These are phyloP conservation scores for Fusarium protoensiforme DNA, from an alignment of 2,329 filamentous ascomycete species.

Conservation along the genomic window DNA sequence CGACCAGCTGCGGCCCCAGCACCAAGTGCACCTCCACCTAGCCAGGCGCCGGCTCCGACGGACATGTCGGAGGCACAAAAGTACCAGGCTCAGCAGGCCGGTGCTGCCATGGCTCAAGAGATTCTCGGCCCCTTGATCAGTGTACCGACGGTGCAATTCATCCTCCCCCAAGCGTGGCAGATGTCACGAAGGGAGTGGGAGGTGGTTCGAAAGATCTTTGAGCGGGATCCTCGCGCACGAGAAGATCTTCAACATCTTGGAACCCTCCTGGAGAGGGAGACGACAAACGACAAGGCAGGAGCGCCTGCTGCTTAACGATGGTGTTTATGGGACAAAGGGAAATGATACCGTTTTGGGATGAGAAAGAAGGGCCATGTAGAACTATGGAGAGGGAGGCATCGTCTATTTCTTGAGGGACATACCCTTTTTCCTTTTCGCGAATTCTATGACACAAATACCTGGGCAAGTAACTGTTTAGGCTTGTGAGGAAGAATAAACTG, in stretches of 20 bases:
- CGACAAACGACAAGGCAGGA: slow-evolving; percentile 38
- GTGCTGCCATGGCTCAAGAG: slow-evolving; percentile 68
- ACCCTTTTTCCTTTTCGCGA: background rate
- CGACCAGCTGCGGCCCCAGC: slow-evolving; percentile 17
- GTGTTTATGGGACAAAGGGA: background rate
- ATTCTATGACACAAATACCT: background rate
- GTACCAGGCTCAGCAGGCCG: slow-evolving; percentile 59
- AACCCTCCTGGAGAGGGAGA: slow-evolving; percentile 63
- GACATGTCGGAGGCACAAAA: slow-evolving; percentile 49
- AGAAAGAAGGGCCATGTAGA: slow-evolving; percentile 1
- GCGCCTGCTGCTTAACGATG: slow-evolving; percentile 16
- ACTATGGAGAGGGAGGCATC: slow-evolving; percentile 12
- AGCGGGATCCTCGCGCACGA: slow-evolving; percentile 71
- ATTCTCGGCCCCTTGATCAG: slow-evolving; percentile 72
- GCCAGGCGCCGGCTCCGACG: slow-evolving; percentile 23
- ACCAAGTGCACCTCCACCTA: slow-evolving; percentile 28
- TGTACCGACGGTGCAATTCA: slow-evolving; percentile 74
- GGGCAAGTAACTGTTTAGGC: background rate
- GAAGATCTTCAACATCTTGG: slow-evolving; percentile 70
- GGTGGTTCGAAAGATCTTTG: slow-evolving; percentile 76
- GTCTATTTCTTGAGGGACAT: slow-evolving; percentile 1
- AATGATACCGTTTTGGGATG: slow-evolving; percentile 2
- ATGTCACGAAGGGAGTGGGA: slow-evolving; percentile 80
- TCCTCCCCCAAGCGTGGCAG: slow-evolving; percentile 74
- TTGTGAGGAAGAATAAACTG: slow-evolving; percentile 1